Evolutionary conservation across 345 rosid species (phyloP).

Genomic region (Adansonia digitata): DNA sequence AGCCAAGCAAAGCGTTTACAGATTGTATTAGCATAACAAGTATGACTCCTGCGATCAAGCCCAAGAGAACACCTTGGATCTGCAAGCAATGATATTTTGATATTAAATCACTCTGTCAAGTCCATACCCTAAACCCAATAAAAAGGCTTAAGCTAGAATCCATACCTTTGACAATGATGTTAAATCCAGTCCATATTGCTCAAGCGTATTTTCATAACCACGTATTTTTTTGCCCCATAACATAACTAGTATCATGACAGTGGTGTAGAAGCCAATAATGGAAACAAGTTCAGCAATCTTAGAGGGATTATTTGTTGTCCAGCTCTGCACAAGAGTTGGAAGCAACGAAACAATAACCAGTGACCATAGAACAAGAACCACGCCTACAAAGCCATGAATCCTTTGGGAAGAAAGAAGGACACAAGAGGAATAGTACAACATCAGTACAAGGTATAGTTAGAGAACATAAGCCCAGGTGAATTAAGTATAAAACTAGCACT

Average conservation of each 20-base stretch:
- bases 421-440: not conserved
- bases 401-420: slow-evolving; percentile 30
- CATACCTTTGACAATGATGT: slow-evolving; percentile 45
- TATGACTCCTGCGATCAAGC: slow-evolving; percentile 59
- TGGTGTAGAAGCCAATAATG: slow-evolving; percentile 70
- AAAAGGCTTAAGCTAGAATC: slow-evolving; percentile 16
- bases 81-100: slow-evolving; percentile 34
- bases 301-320: slow-evolving; percentile 64
- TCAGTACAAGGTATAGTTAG: slow-evolving; percentile 6
- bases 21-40: slow-evolving; percentile 62
- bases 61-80: slow-evolving; percentile 49
- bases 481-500: slow-evolving; percentile 9
- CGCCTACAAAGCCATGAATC: slow-evolving; percentile 64
- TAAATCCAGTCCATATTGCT: slow-evolving; percentile 77
- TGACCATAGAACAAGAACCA: slow-evolving; percentile 90
- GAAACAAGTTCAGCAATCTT: slow-evolving; percentile 64
- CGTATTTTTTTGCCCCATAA: slow-evolving; percentile 87
- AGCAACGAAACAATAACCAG: slow-evolving; percentile 75
- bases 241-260: slow-evolving; percentile 63
- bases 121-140: no score
- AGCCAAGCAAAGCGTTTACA: slow-evolving; percentile 58
- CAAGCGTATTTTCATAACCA: slow-evolving; percentile 63
- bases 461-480: not conserved
- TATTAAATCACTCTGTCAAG: not conserved
- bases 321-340: slow-evolving; percentile 78